Percentiles rank a stretch among this genome's conserved stretches.
phyloP scores from a whole-genome alignment of 139 green algal genomes.

The Micractinium sp. region DNA sequence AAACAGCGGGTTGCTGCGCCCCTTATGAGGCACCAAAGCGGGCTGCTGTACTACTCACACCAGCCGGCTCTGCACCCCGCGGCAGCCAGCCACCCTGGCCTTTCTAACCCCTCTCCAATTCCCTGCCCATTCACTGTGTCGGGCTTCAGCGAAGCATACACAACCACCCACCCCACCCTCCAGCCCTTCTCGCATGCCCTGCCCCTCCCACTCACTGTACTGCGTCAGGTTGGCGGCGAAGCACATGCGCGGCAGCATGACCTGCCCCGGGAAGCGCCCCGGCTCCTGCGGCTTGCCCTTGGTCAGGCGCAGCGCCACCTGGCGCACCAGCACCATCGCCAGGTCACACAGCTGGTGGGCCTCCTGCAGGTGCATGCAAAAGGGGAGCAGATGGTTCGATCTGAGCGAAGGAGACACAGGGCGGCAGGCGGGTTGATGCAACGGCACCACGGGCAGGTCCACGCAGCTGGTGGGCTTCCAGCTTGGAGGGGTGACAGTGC shows the following conservation, averaged over 20 bases:
- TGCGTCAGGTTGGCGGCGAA: constrained; percentile 33
- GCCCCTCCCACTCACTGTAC: constrained; percentile 11
- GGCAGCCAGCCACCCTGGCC: too few species aligned
- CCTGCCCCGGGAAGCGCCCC: constrained; percentile 36
- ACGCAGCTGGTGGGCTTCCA: background rate
- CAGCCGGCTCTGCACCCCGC: too few species aligned
- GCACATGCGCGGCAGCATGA: constrained; percentile 39
- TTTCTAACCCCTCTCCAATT: too few species aligned
- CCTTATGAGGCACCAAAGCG: too few species aligned
- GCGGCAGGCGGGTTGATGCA: too few species aligned
- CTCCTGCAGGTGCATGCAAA: background rate
- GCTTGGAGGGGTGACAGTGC: background rate
- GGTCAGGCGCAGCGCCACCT: constrained; percentile 32
- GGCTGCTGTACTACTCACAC: too few species aligned
- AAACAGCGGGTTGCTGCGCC: too few species aligned
- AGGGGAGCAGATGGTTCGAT: background rate
- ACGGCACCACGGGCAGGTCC: background rate
- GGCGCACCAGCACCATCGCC: constrained; percentile 31
- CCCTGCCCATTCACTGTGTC: too few species aligned
- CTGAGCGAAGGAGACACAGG: too few species aligned
- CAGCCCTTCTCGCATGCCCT: too few species aligned
- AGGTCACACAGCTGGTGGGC: constrained; percentile 63
- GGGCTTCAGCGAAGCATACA: too few species aligned
- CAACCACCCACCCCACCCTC: background rate
- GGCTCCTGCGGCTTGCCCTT: background rate